These are phyloP conservation scores for Paraconiothyrium brasiliense DNA, from an alignment of 2,329 filamentous ascomycete species.

Conservation along the genomic window DNA sequence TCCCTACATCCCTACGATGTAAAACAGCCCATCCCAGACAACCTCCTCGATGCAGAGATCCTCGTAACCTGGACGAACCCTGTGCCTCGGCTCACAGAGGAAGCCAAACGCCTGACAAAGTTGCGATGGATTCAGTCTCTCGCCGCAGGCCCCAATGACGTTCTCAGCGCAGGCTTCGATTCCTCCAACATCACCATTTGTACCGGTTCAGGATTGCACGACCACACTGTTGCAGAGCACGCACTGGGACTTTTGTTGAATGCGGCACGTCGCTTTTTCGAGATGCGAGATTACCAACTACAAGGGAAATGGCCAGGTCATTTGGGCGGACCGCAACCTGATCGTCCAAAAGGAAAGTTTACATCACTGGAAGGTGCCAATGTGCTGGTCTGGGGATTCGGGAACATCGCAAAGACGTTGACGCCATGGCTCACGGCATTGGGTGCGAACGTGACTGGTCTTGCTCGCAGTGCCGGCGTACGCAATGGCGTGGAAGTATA, in stretches of 20 bases:
- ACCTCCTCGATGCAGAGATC: constrained; percentile 67
- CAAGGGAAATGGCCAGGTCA: constrained; percentile 68
- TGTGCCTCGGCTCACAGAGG: constrained; percentile 66
- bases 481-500: constrained; percentile 67
- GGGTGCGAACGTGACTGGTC: constrained; percentile 67
- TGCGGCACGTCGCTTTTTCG: constrained; percentile 66
- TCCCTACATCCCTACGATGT: constrained; percentile 69
- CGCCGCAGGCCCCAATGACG: constrained; percentile 72
- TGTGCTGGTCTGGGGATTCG: constrained; percentile 71
- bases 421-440: constrained; percentile 63
- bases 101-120: constrained; percentile 63
- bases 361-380: constrained; percentile 68
- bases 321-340: constrained; percentile 69
- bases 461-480: constrained; percentile 67
- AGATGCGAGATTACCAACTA: constrained; percentile 70
- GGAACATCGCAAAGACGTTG: constrained; percentile 71
- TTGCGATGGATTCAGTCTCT: constrained; percentile 73
- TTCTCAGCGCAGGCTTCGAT: constrained; percentile 69
- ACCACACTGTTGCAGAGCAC: constrained; percentile 72
- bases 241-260: constrained; percentile 66
- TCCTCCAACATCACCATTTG: constrained; percentile 61
- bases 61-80: constrained; percentile 71
- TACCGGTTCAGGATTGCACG: constrained; percentile 71
- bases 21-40: constrained; percentile 64
- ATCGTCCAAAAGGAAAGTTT: constrained; percentile 65